Evolutionary conservation across 140 eudicot genomes (phyloP), one percentile per base, ranked within the genome.

Genomic region (Cichorium intybus): DNA sequence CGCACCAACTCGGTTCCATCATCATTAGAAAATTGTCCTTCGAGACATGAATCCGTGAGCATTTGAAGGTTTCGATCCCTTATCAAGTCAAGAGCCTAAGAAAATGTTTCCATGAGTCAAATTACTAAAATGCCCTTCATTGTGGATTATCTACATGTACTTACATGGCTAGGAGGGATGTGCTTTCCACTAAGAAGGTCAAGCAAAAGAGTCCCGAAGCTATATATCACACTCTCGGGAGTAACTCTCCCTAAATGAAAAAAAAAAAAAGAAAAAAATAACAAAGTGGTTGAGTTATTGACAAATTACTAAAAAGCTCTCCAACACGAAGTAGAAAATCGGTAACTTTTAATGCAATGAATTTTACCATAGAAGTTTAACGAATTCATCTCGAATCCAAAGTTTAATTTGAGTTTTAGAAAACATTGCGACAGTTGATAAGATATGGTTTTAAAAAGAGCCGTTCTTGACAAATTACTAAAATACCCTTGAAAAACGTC

Each of bases 11-110:
- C 89, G 10, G 95, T 78, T 28, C 89, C 86, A 41, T 82, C 95
- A 68, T 85, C 89, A 60, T 74, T 82, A 49, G 86, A 76, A 49
- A 85, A 85, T 34, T 79, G 77, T 51, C 95, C 95, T 66, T 85
- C 95, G 65, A 85, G 59, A 68, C 86, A 85, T 27, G 95, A 85
- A 74, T 85, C 95, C 37, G 95, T 85, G 53, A 85, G 89, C 95
- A 82, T 85, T 59, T 85, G 84, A 77, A 85, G 83, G 56, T 82
- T 85, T 68, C 87, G 60, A 28, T 80, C 95, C 22, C 84, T 74
- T 56, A 85, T 85, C 75, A 85, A 72, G 52, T 85, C 95, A 57
- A 85, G 89, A 23, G 95, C 95, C 95, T 85, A 70, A 15, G 24
- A 50, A 76, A n/a, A 72, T 17, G n/a, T n/a, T n/a, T n/a, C n/a